A percentile compares a stretch with the other conserved stretches of the same genome.
These are phyloP conservation scores for Penstemon newberryi DNA, from an alignment of 257 asterid species.

Conservation along the genomic window DNA sequence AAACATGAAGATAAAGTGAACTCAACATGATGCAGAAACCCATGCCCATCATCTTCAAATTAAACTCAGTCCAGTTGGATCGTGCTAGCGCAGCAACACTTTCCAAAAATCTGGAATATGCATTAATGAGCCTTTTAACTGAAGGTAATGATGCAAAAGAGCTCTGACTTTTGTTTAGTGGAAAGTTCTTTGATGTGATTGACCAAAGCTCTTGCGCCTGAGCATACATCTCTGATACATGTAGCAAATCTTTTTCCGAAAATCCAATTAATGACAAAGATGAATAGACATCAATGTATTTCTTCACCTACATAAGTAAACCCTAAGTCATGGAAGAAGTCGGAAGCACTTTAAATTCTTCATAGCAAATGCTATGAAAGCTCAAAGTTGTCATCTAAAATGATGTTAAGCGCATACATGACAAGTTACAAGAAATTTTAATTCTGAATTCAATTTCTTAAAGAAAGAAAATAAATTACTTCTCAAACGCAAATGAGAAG, in stretches of 20 bases:
- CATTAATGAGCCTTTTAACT: constrained; percentile 59
- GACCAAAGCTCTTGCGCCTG: constrained; percentile 78
- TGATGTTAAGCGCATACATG: constrained; percentile 13
- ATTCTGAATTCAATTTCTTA: constrained; percentile 6
- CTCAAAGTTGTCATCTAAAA: constrained; percentile 19
- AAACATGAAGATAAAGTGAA: constrained; percentile 60
- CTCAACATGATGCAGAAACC: constrained; percentile 74
- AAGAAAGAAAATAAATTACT: background rate
- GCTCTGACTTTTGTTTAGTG: constrained; percentile 35
- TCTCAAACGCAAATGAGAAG: constrained; percentile 16
- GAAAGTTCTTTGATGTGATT: constrained; percentile 43
- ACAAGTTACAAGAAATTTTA: constrained; percentile 3
- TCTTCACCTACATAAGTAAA: constrained; percentile 76
- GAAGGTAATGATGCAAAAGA: constrained; percentile 40
- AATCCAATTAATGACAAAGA: constrained; percentile 89
- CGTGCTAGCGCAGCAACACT: constrained; percentile 88
- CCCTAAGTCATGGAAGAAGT: constrained; percentile 30
- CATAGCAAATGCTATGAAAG: constrained; percentile 14
- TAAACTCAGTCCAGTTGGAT: constrained; percentile 97
- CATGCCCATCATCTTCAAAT: constrained; percentile 73
- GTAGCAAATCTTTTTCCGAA: constrained; percentile 77
- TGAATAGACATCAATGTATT: constrained; percentile 90
- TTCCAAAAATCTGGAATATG: constrained; percentile 65
- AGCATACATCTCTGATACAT: constrained; percentile 62
- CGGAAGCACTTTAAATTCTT: constrained; percentile 22